Conservation (phyloP, 805 yeast species). For the Cyberlindnera saturnus region DNA sequence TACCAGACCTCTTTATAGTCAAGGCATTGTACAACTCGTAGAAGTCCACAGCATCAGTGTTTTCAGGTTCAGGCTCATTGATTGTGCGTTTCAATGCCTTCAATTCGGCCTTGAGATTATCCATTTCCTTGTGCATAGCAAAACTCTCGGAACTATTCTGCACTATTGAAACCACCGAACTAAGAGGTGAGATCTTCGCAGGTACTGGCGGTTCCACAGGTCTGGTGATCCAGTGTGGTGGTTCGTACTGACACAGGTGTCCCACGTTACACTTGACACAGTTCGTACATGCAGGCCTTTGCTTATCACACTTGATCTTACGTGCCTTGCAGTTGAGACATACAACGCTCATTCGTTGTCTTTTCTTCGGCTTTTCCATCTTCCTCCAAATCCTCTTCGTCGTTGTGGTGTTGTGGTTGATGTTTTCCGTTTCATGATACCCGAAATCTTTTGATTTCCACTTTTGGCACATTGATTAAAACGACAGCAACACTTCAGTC, state of each 20-base stretch:
- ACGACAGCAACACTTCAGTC: too few relatives aligned
- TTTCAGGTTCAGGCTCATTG: background rate
- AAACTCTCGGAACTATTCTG: too few relatives aligned
- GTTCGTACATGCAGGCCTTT: slow-evolving; percentile 29
- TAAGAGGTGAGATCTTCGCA: background rate
- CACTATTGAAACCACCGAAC: too few relatives aligned
- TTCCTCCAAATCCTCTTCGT: background rate
- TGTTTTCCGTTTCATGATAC: too few relatives aligned
- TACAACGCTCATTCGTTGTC: slow-evolving; percentile 33
- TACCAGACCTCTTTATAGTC: slow-evolving; percentile 20
- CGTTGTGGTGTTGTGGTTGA: too few relatives aligned
- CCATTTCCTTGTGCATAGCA: slow-evolving; percentile 9
- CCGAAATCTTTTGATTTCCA: too few relatives aligned
- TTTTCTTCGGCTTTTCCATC: slow-evolving; percentile 17
- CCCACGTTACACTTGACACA: slow-evolving; percentile 28
- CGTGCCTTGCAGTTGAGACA: slow-evolving; percentile 33
- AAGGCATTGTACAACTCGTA: slow-evolving; percentile 15
- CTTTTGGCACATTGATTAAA: too few relatives aligned
- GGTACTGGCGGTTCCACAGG: background rate
- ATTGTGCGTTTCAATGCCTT: slow-evolving; percentile 3
- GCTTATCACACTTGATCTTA: slow-evolving; percentile 37
- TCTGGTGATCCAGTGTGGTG: slow-evolving; percentile 23
- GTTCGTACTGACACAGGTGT: slow-evolving; percentile 22
- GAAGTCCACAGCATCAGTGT: slow-evolving; percentile 17
- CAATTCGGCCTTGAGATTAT: slow-evolving; percentile 5